Evolutionary conservation across 2,329 filamentous ascomycete genomes (phyloP), one percentile per base, ranked within the genome.

Genomic region (Fusarium bulbicola): DNA sequence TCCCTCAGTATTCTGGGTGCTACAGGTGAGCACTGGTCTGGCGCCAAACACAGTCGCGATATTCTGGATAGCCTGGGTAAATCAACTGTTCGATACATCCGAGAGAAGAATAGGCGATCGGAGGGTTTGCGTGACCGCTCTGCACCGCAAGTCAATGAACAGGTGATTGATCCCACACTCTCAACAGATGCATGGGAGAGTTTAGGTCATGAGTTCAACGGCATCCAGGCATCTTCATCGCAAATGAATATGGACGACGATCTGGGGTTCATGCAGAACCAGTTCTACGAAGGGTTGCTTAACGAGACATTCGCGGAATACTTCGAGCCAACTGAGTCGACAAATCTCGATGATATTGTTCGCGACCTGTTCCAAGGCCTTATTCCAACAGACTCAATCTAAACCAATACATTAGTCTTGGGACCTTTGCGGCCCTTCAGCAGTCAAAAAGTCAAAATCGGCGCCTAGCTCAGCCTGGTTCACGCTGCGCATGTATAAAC

Each of bases 401-500:
- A 18, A 46, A 5, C 62, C 43, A 40, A 3, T 5, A 14, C 11
- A n/a, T 66, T 11, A 46, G 11, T 2, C 13, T 56, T 21, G 28
- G 13, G 34, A 26, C 21, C 21, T 26, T 7, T 28, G 32, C 1
- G 79, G 79, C 2, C 85, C 84, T 28, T 76, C 76, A 5, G 87
- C 86, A 3, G 84, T 90, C 60, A 92, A 78, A 64, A 92, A 91
- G 68, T 89, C 88, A 80, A 92, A 91, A 76, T 92, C 89, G 0
- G 85, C 88, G 0, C 90, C 90, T 5, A 84, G 74, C 69, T 91
- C 84, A 0, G 89, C 89, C 77, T 91, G 88, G 24, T 89, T 90
- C 1, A 91, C 90, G 21, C 83, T 84, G 11, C 88, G 81, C 83
- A 89, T 85, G 76, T 90, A 92, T 53, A 92, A 74, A 0, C 88